Evolutionary conservation across 2,329 filamentous ascomycete species (phyloP).

Genomic region (Beauveria varroae): DNA sequence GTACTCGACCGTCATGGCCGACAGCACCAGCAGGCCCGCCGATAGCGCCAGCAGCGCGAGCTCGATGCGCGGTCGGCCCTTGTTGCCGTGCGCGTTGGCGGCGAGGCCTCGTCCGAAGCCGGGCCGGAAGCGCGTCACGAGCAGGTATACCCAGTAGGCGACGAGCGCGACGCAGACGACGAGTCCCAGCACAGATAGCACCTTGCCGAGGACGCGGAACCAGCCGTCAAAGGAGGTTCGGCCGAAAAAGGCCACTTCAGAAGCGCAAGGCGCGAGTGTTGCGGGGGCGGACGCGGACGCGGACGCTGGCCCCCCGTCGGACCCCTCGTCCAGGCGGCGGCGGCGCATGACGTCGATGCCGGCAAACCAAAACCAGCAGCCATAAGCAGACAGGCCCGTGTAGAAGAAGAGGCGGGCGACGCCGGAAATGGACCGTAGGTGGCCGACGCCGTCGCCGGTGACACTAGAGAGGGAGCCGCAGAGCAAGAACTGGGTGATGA

Average conservation of each 20-base stretch:
- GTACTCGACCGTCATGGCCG: conserved; percentile 16
- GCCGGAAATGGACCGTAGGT: conserved; percentile 16
- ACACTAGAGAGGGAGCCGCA: conserved; percentile 20
- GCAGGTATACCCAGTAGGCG: conserved; percentile 5
- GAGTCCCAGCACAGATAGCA: conserved; percentile 13
- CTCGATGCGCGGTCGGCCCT: conserved; percentile 15
- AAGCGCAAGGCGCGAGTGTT: too few species aligned
- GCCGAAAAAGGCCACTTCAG: conserved; percentile 16
- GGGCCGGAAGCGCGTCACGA: conserved; percentile 9
- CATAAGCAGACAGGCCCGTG: conserved; percentile 16
- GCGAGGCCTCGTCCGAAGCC: conserved; percentile 12
- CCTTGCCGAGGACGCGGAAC: conserved; percentile 16
- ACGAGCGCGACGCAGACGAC: conserved; percentile 13
- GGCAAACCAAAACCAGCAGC: conserved; percentile 19
- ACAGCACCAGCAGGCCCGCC: conserved; percentile 15
- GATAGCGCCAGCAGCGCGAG: conserved; percentile 16
- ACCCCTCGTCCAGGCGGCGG: neutral
- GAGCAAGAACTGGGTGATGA: conserved; percentile 20
- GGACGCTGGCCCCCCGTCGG: too few species aligned
- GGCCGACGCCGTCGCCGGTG: conserved; percentile 18
- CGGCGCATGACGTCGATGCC: conserved; percentile 16
- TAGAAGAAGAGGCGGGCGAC: conserved; percentile 18
- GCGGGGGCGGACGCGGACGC: too few species aligned
- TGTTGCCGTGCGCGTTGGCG: neutral
- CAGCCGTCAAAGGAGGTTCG: conserved; percentile 13